phyloP scores from a whole-genome alignment of 306 rosid genomes.

The Rosa multiflora region DNA sequence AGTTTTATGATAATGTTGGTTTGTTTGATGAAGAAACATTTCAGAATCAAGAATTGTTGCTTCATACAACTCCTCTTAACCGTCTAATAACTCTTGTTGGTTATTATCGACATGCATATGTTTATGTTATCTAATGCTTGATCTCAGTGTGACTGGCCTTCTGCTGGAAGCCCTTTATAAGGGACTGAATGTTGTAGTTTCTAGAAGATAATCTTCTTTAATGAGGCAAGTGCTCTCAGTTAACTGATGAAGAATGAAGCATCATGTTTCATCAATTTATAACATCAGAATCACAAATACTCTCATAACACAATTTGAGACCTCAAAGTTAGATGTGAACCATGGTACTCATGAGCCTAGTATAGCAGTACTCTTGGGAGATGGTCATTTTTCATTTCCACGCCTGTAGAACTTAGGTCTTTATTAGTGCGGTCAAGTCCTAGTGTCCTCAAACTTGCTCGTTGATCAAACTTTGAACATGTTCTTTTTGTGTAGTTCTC shows the following conservation, averaged over 20 bases:
- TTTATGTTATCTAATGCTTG: neutral
- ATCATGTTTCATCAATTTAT: neutral
- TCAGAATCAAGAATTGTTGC: neutral
- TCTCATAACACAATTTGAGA: neutral
- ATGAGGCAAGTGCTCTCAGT: neutral
- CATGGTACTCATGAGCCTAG: neutral
- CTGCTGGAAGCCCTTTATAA: constrained; percentile 1
- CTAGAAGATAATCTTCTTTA: constrained; percentile 4
- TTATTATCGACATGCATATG: neutral
- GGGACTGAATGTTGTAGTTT: constrained; percentile 1
- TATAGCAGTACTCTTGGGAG: neutral
- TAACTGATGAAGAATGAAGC: constrained; percentile 1
- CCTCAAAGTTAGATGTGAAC: neutral
- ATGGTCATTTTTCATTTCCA: neutral
- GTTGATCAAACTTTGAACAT: neutral
- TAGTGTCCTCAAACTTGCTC: neutral
- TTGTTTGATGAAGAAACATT: neutral
- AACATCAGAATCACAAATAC: neutral
- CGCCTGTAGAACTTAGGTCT: neutral
- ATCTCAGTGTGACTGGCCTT: constrained; percentile 4
- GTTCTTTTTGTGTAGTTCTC: constrained; percentile 44
- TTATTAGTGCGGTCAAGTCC: neutral
- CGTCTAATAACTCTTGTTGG: neutral
- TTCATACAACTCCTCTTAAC: neutral
- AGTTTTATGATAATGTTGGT: neutral